These are phyloP conservation scores for Irpex sp. DNA, from an alignment of 1,284 basidiomycete genomes.

Conservation along the genomic window DNA sequence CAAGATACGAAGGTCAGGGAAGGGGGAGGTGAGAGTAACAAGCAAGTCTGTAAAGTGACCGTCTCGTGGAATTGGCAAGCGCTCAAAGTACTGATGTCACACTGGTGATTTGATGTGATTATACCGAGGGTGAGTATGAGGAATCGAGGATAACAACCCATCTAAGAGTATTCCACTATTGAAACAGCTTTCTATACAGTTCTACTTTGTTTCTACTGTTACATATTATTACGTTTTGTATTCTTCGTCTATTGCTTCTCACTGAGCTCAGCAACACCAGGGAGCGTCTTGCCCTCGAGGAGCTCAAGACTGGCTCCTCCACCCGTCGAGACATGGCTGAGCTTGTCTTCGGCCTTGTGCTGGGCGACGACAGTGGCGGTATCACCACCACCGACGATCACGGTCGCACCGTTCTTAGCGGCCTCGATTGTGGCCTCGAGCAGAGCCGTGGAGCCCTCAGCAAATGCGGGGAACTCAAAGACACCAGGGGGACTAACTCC, in stretches of 20 bases:
- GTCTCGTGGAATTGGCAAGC: background rate
- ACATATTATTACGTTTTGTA: constrained; percentile 3
- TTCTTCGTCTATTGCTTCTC: constrained; percentile 40
- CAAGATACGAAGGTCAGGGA: background rate
- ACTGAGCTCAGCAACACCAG: constrained; percentile 82
- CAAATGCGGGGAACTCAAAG: constrained; percentile 94
- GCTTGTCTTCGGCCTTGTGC: constrained; percentile 78
- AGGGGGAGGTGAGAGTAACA: background rate
- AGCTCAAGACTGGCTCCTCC: constrained; percentile 96
- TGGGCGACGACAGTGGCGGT: constrained; percentile 90
- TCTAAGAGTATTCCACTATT: background rate
- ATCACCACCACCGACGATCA: constrained; percentile 94
- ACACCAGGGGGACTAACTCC: constrained; percentile 85
- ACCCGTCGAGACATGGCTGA: constrained; percentile 96
- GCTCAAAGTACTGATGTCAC: background rate
- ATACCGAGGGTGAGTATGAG: background rate
- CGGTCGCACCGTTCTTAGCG: constrained; percentile 81
- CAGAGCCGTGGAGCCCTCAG: constrained; percentile 81
- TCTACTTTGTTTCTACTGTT: constrained; percentile 3
- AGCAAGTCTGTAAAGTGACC: background rate
- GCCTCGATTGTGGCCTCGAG: constrained; percentile 90
- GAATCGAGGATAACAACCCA: background rate
- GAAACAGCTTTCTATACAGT: background rate
- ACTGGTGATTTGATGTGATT: background rate
- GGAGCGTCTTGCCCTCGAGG: constrained; percentile 92